A percentile compares a stretch with the other conserved stretches of the same genome.
Conservation (phyloP, 176 grass and related monocot genomes). For the Phoenix roebelenii region DNA sequence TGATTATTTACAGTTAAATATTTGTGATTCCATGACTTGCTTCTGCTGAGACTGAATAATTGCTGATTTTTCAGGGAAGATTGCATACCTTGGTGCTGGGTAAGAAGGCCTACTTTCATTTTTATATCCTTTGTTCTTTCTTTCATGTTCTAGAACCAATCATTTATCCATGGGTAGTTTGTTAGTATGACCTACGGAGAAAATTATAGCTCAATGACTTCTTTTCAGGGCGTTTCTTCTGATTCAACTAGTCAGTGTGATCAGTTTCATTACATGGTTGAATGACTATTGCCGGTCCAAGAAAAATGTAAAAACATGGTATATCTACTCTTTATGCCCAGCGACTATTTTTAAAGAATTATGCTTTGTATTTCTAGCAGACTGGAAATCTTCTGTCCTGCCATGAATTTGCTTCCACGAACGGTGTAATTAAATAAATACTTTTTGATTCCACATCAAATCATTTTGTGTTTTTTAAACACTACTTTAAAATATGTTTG, state of each 20-base stretch:
- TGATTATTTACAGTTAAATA: neutral
- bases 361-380: no score
- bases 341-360: no score
- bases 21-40: neutral
- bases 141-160: neutral
- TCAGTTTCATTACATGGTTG: constrained; percentile 85
- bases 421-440: no score
- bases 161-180: no score
- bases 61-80: constrained; percentile 43
- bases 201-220: neutral
- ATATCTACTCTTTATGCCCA: no score
- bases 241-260: constrained; percentile 87
- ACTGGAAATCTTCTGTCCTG: no score
- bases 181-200: no score
- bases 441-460: no score
- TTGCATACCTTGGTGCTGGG: constrained; percentile 93
- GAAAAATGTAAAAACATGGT: constrained; percentile 18
- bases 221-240: constrained; percentile 61
- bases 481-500: no score
- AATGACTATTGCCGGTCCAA: constrained; percentile 80
- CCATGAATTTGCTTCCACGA: no score
- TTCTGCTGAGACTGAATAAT: neutral
- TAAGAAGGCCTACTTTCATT: constrained; percentile 20
- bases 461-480: no score
- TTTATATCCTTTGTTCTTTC: constrained; percentile 1